Base-by-base conservation (phyloP, 805 yeast species). In the Myxozyma nipponensis region DNA sequence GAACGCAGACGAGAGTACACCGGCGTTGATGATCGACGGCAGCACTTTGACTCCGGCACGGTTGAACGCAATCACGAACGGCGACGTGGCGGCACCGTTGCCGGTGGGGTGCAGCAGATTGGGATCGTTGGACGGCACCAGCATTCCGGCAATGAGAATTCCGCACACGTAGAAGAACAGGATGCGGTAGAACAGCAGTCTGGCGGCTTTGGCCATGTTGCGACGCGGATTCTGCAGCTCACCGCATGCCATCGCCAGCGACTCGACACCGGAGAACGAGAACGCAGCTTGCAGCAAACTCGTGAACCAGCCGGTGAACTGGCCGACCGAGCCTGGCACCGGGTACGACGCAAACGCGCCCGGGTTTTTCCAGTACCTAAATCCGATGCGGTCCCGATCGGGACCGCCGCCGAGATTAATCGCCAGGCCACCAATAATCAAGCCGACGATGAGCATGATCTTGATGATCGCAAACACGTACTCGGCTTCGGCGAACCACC, bases 11-110 rank as follows among this genome's bases (percentile, higher is more conserved):
- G 86, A 73, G 47, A 88, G 73, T 48, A 88, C 75, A 26, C 86
- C 77, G 1, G 79, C 95, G 67, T 89, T 89, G 50, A 89, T 88
- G 53, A 88, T 75, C 62, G 83, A 78, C 28, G 95, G 95, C 42
- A 87, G 71, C 0, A 77, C 82, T 30, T 72, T 77, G 47, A 88
- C 83, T 1, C 78, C 76, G 48, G 73, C 75, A n/a, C 53, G 40
- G 38, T 66, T 48, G 88, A 88, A 87, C 2, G 91, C 91, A 60
- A 88, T 79, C 45, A 86, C 93, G 62, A 83, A 86, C 0, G 95
- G 93, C 18, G 89, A 81, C 4, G 86, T 80, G 32, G 81, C 84
- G 1, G 86, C 95, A 49, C 91, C 93, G 18, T 75, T 71, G 17
- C 74, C 72, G 46, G 84, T 73, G 7, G 90, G 86, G 4, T 70